Evolutionary conservation across 2,329 filamentous ascomycete species (phyloP).

Genomic region (Gaeumannomyces sp.): DNA sequence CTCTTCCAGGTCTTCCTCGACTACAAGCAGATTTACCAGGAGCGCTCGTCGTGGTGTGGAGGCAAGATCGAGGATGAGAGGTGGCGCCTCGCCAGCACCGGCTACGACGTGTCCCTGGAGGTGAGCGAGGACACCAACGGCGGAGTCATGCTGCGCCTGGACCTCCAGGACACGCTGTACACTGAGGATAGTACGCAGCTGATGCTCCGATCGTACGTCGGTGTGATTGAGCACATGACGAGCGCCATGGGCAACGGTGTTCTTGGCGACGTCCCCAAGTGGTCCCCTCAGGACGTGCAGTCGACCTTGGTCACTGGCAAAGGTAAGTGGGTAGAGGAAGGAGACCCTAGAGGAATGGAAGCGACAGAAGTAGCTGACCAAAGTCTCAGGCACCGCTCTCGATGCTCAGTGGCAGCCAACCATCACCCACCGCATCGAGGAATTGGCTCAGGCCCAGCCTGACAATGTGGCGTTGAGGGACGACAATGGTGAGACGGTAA

Average conservation of each 20-base stretch:
- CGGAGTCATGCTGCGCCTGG: conserved; percentile 17
- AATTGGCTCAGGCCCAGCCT: conserved; percentile 21
- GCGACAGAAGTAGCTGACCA: no score
- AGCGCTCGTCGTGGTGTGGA: conserved; percentile 17
- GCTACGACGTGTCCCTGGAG: conserved; percentile 30
- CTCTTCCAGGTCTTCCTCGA: conserved; percentile 40
- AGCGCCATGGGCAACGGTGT: not conserved
- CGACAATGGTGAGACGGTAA: not conserved
- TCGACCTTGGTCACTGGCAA: not conserved
- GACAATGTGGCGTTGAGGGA: conserved; percentile 17
- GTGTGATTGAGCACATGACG: conserved; percentile 1
- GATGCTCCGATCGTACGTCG: conserved; percentile 18
- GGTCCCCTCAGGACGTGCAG: not conserved
- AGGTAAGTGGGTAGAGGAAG: not conserved
- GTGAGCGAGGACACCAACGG: conserved; percentile 26
- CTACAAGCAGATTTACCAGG: conserved; percentile 21
- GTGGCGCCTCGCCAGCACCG: conserved; percentile 15
- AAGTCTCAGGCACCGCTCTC: no score
- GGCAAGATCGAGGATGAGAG: conserved; percentile 16
- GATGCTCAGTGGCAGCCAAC: conserved; percentile 26
- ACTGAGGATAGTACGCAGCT: conserved; percentile 19
- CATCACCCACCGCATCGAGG: conserved; percentile 28
- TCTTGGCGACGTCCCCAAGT: not conserved
- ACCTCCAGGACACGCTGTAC: conserved; percentile 27
- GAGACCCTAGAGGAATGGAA: no score